Percentiles rank a stretch among this genome's conserved stretches.
These are phyloP conservation scores for Diaporthe longicolla DNA, from an alignment of 2,329 filamentous ascomycete genomes.

Conservation along the genomic window DNA sequence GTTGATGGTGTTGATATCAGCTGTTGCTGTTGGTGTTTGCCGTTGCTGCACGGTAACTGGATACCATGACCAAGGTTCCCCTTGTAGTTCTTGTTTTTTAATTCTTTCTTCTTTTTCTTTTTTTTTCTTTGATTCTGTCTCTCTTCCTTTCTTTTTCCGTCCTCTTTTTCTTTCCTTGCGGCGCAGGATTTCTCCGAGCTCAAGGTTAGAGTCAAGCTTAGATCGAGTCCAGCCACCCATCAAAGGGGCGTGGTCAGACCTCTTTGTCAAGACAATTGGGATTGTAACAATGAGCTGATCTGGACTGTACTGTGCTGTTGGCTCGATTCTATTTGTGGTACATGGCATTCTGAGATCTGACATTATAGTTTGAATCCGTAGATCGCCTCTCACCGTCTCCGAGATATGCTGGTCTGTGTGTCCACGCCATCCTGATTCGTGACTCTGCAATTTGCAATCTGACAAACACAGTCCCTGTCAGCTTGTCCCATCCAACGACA, in stretches of 20 bases:
- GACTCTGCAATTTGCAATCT: conserved; percentile 7
- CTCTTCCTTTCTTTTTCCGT: no score
- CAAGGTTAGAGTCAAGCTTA: neutral
- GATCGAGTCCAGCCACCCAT: conserved; percentile 1
- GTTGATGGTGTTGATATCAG: neutral
- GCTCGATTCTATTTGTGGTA: conserved; percentile 6
- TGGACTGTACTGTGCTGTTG: neutral
- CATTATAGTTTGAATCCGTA: conserved; percentile 3
- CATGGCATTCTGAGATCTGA: conserved; percentile 33
- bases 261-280: neutral
- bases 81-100: neutral
- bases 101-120: no score
- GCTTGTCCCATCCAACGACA: neutral
- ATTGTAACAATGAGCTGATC: neutral
- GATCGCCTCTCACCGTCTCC: conserved; percentile 8
- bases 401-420: conserved; percentile 18
- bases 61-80: neutral
- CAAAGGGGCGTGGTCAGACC: conserved; percentile 11
- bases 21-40: neutral
- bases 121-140: no score
- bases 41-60: conserved; percentile 2
- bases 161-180: neutral
- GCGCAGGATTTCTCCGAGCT: neutral
- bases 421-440: neutral
- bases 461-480: conserved; percentile 13